Evolutionary conservation across 2,329 filamentous ascomycete genomes (phyloP), one percentile per base, ranked within the genome.

Genomic region (Cyanodermella asteris): DNA sequence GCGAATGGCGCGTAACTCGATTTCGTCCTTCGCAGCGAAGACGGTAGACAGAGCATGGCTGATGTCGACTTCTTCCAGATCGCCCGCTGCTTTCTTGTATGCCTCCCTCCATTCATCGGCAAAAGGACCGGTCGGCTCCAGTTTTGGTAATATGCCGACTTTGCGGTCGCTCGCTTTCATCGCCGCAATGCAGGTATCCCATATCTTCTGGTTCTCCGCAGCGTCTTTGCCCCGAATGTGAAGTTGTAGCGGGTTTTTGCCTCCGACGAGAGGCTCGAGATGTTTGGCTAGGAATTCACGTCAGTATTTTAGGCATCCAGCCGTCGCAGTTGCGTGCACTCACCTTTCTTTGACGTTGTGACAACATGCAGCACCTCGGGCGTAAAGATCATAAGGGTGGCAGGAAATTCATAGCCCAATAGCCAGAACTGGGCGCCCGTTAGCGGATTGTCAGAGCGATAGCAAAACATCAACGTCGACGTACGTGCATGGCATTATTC

Each of bases 331-430:
- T 27, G 16, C 17, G 16, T 9, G 14, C 15, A 18, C 40, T 35
- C 46, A 91, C 81, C 84, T 68, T 97, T 97, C 56, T 97, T 97
- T 30, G 78, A 73, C 5, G 87, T 97, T 5, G 87, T 97, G 36
- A 97, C 70, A 31, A 94, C 73, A 52, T 87, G 90, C 39, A 94
- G 61, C 23, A 70, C 69, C 32, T 94, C 87, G 32, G 72, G 56
- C 2, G 84, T 94, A 47, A 97, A 71, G 26, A 97, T 63, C 59
- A 97, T 80, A 34, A 97, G 59, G 0, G 87, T 97, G 19, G 84
- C 82, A 17, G 87, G 87, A 44, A 97, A 97, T 49, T 97, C 87
- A 59, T 97, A 97, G 41, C 87, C 87, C 33, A 97, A 66, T 28
- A 97, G 63, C 90, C 90, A 97, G 52, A 94, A 91, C 82, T 93